Base-by-base conservation (phyloP, 2,329 filamentous ascomycete genomes). In the Fusarium palustre region DNA sequence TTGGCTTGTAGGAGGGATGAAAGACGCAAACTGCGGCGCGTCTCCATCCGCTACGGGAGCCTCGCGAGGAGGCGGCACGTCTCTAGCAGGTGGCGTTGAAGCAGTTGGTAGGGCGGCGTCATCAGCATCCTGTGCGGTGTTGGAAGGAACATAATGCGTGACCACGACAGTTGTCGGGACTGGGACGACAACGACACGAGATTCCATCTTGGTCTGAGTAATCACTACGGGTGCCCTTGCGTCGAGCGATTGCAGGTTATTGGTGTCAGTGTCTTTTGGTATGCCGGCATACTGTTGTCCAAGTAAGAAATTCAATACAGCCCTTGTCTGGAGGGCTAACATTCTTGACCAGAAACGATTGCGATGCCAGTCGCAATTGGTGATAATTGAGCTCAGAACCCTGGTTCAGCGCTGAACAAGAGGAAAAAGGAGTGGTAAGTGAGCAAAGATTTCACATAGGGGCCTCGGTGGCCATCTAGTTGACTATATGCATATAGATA, bases 261-360 rank as follows among this genome's bases (percentile, higher is more conserved):
- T 43, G 50, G 62, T 55, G 66, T 71, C 53, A 57, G 34, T 58
- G 22, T 64, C 53, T 71, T 76, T 84, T 48, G 85, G 85, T 68
- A 87, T 79, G 64, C 83, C 85, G 72, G 86, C 88, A 79, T 86
- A 87, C 76, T 81, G 81, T 75, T 81, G 83, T 53, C 84, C 84
- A 59, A 81, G 76, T 56, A 87, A 79, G 49, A 77, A 83, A 56
- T 85, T 87, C 60, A 85, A 81, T 64, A 84, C 83, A 63, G 82
- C 81, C 74, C 84, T 82, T 73, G 77, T 76, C 68, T 80, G 81
- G 75, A 85, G 80, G 74, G 76, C 79, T 57, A 79, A 75, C 74
- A 76, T 76, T 55, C 59, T 70, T 46, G 57, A 68, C 47, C 43
- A 63, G 49, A 59, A 68, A 68, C 71, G 57, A 66, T 75, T 74